Percentiles rank a stretch among this genome's conserved stretches.
phyloP scores from a whole-genome alignment of 2,329 filamentous ascomycete species.

The Cordyceps javanica region DNA sequence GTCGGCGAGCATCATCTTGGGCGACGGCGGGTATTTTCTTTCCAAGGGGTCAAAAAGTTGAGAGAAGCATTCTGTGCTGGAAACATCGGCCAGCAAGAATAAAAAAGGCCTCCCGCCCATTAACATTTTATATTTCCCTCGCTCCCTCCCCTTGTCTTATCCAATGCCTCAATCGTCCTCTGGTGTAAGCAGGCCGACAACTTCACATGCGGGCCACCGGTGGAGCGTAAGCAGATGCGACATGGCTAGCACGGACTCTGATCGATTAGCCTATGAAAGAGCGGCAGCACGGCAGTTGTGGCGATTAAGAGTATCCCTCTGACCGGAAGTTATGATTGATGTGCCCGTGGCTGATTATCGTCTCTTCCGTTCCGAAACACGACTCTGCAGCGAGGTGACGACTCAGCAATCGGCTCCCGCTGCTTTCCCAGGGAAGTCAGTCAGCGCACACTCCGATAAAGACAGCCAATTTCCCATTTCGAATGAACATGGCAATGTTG shows the following conservation, averaged over 20 bases:
- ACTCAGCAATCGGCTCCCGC: too few relatives aligned
- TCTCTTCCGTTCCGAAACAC: background rate
- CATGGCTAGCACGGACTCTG: background rate
- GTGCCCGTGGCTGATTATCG: background rate
- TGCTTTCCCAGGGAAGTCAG: too few relatives aligned
- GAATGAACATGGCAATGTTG: background rate
- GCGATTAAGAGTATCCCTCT: background rate
- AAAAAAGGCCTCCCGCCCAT: background rate
- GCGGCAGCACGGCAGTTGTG: background rate
- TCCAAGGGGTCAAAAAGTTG: too few relatives aligned
- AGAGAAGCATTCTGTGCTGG: background rate
- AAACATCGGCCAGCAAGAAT: background rate
- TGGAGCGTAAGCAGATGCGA: slow-evolving; percentile 1
- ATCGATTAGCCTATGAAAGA: background rate
- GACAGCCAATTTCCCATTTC: too few relatives aligned
- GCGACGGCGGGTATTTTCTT: background rate
- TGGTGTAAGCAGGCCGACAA: background rate
- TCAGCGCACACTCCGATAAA: too few relatives aligned
- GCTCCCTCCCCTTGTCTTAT: background rate
- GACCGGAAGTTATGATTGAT: background rate
- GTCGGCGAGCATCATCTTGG: background rate
- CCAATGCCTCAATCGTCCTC: background rate
- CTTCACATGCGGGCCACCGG: background rate
- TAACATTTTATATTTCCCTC: background rate
- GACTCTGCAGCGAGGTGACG: background rate